Conservation (phyloP, 169 alveolate species). For the Plasmodium vivax region DNA sequence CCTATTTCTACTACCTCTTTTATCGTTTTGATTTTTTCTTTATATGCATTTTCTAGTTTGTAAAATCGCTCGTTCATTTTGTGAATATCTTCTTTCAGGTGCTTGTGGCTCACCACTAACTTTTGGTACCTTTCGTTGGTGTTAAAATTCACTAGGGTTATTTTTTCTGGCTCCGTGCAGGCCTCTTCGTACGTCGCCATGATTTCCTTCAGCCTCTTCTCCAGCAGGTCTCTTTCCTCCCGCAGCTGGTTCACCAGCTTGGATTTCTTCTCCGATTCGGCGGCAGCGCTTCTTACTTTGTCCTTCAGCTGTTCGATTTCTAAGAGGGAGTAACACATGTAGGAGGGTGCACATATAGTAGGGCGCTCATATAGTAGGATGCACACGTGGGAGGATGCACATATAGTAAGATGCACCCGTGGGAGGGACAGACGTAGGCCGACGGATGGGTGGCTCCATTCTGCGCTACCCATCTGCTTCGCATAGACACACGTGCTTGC, state of each 20-base stretch:
- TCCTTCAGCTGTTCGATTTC: slow-evolving; percentile 20
- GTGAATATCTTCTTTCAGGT: slow-evolving; percentile 22
- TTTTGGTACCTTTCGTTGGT: slow-evolving; percentile 59
- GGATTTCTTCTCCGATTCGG: slow-evolving; percentile 17
- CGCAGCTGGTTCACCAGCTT: slow-evolving; percentile 1
- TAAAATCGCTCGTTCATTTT: slow-evolving; percentile 54
- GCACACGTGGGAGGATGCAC: background rate
- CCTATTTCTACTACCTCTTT: slow-evolving; percentile 72
- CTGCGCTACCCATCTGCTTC: background rate
- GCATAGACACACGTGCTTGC: background rate
- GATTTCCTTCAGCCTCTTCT: slow-evolving; percentile 39
- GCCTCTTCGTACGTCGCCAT: slow-evolving; percentile 63
- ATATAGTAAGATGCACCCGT: too few relatives aligned
- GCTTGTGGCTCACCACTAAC: slow-evolving; percentile 24
- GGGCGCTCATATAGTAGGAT: too few relatives aligned
- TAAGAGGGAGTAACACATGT: background rate
- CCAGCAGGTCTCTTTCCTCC: slow-evolving; percentile 15
- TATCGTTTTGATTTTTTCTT: slow-evolving; percentile 49
- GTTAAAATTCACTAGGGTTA: slow-evolving; percentile 35
- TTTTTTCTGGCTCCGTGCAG: slow-evolving; percentile 25
- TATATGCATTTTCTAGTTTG: slow-evolving; percentile 49
- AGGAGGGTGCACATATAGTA: background rate
- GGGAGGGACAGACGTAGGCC: background rate
- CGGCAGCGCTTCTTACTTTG: background rate
- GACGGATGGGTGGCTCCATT: background rate